A percentile compares a stretch with the other conserved stretches of the same genome.
Conservation (phyloP, 2,329 filamentous ascomycete species). For the Balansia obtecta region DNA sequence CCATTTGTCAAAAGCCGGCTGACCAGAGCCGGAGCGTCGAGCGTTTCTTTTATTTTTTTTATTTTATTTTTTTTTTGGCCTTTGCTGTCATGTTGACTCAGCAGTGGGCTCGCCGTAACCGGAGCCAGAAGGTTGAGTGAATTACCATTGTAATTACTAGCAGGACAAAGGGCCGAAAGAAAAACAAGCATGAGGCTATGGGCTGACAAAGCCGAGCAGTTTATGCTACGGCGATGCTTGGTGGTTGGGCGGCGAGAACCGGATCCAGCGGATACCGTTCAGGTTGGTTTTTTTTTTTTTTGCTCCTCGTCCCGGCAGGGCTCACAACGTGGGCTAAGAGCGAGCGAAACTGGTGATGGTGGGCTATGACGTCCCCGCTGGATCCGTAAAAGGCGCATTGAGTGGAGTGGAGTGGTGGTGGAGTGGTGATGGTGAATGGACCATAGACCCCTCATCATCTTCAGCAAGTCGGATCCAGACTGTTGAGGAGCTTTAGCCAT, state of each 20-base stretch:
- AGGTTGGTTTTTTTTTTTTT: slow-evolving; percentile 3
- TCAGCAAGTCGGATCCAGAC: not conserved
- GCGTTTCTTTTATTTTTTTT: not conserved
- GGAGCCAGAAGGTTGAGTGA: slow-evolving; percentile 6
- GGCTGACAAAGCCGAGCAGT: not conserved
- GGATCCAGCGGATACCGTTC: not conserved
- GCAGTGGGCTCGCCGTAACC: slow-evolving; percentile 1
- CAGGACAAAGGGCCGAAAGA: not conserved
- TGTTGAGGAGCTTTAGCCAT: not conserved
- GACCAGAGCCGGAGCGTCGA: not conserved
- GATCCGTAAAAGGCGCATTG: slow-evolving; percentile 18
- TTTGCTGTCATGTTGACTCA: not conserved
- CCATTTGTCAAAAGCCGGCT: not conserved
- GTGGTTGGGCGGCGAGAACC: slow-evolving; percentile 2
- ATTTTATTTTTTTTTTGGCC: not conserved
- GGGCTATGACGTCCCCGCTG: slow-evolving; percentile 4
- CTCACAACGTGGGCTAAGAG: not conserved
- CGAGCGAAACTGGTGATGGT: not conserved
- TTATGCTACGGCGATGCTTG: slow-evolving; percentile 4
- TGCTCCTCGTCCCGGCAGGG: not conserved
- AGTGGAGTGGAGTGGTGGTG: slow-evolving; percentile 3
- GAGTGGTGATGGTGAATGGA: not conserved
- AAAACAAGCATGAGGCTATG: not conserved
- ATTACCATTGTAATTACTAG: slow-evolving; percentile 5
- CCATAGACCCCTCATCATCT: not conserved